These are phyloP conservation scores for Candida sp. DNA, from an alignment of 1,139 yeast genomes.

Conservation along the genomic window DNA sequence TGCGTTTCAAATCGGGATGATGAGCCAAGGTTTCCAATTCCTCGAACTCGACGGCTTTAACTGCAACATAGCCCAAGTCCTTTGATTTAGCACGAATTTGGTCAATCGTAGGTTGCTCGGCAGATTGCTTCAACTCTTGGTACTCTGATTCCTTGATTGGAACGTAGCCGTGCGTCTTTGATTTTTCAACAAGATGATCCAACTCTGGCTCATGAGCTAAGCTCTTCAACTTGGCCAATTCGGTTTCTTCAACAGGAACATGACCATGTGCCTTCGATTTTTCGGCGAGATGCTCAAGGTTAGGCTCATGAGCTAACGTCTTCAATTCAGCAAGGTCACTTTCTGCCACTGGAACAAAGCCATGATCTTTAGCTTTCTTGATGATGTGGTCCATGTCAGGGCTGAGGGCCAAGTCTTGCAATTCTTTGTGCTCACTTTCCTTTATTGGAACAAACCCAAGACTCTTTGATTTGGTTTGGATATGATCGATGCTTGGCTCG, in stretches of 20 bases:
- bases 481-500: conserved; percentile 14
- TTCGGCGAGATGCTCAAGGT: conserved; percentile 25
- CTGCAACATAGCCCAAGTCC: conserved; percentile 9
- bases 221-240: conserved; percentile 12
- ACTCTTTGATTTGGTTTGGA: conserved; percentile 8
- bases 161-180: conserved; percentile 16
- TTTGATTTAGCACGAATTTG: conserved; percentile 17
- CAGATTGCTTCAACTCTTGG: conserved; percentile 10
- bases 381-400: conserved; percentile 35
- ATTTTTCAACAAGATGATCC: conserved; percentile 16
- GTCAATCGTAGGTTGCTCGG: conserved; percentile 22
- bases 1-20: conserved; percentile 29
- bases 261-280: conserved; percentile 24
- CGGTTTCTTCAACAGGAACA: conserved; percentile 16
- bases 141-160: conserved; percentile 22
- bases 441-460: conserved; percentile 5
- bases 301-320: conserved; percentile 22
- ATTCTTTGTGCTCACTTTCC: conserved; percentile 16
- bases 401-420: conserved; percentile 13
- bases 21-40: conserved; percentile 15
- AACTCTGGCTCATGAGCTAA: conserved; percentile 22
- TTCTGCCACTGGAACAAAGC: conserved; percentile 28
- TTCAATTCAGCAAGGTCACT: conserved; percentile 31
- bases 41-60: conserved; percentile 12
- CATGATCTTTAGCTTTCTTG: conserved; percentile 34